Base-by-base conservation (phyloP, 2,329 filamentous ascomycete species). In the Alternaria dauci region DNA sequence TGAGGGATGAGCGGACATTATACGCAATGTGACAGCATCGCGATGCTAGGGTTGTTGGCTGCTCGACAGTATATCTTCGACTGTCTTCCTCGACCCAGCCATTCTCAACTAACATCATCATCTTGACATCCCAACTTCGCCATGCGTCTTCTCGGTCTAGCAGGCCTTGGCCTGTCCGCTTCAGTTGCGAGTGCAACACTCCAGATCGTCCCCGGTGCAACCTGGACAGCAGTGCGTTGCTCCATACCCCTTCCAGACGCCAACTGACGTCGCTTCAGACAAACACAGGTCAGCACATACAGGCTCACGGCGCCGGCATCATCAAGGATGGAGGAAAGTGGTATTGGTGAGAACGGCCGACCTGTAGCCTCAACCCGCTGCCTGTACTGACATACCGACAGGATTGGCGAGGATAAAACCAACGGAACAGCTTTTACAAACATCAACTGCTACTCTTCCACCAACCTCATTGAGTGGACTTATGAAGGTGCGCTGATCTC, bases 351-450 rank as follows among this genome's bases (percentile, higher is more conserved):
- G 47, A 5, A 8, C 7, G 4, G 20, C 26, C 8, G 26, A 20
- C 30, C 8, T 20, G 16, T 20, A n/a, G 20, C 9, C 20, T 25
- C 14, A 2, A 8, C 14, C 7, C 30, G 20, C 26, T 23, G 20
- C 26, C 23, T 4, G 16, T 6, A 25, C 42, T 60, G 30, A 60
- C 28, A 28, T 26, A 18, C 23, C 16, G 2, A 8, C 30, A 84
- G 88, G 78, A 85, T 91, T 34, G 89, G 89, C 16, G 89, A 91
- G 73, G 89, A 91, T 77, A 91, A 91, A 46, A 85, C 86, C 1
- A 78, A 85, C n/a, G 87, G 88, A 25, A 83, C 80, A 1, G 76
- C 81, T 0, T 91, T 91, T 74, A 84, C 87, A 59, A 87, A 87
- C 52, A 80, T 91, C 66, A 90, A 90, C 73, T 91, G 89, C 77